Percentiles rank a stretch among this genome's conserved stretches.
Evolutionary conservation across 345 rosid species (phyloP).

Genomic region (Lepidium sativum): DNA sequence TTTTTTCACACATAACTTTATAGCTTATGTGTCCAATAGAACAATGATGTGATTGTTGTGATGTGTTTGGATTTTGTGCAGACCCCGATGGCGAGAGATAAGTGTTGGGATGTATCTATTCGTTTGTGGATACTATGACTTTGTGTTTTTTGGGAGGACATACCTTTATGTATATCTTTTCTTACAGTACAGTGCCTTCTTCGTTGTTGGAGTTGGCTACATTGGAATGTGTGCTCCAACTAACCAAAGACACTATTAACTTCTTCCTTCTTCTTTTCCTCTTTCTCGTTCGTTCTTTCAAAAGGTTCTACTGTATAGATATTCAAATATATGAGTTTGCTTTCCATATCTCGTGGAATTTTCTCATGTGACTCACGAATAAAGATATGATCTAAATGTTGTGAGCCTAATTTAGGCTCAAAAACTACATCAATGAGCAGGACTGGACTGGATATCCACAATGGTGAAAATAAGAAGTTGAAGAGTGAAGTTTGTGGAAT

Average conservation of each 20-base stretch:
- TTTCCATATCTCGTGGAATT: neutral
- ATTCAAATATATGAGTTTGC: slow-evolving; percentile 2
- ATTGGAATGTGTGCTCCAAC: slow-evolving; percentile 54
- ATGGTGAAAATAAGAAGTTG: too few relatives aligned
- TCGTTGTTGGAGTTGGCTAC: slow-evolving; percentile 66
- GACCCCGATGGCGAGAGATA: slow-evolving; percentile 62
- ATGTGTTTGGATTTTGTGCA: slow-evolving; percentile 19
- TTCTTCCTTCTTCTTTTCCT: neutral
- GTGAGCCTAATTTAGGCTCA: too few relatives aligned
- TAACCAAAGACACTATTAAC: neutral
- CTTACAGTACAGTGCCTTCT: slow-evolving; percentile 67
- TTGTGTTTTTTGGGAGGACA: slow-evolving; percentile 50
- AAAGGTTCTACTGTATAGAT: slow-evolving; percentile 19
- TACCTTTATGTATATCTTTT: slow-evolving; percentile 58
- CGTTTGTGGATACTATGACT: slow-evolving; percentile 65
- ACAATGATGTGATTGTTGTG: neutral
- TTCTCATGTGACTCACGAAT: neutral
- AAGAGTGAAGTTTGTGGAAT: too few relatives aligned
- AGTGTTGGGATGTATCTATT: slow-evolving; percentile 65
- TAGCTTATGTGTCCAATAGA: neutral
- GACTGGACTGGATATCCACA: too few relatives aligned
- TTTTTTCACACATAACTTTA: neutral
- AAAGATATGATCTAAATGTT: too few relatives aligned
- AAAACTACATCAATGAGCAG: too few relatives aligned
- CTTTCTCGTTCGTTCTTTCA: slow-evolving; percentile 4